Percentiles rank a stretch among this genome's conserved stretches.
Evolutionary conservation across 768 basidiomycete species (phyloP).

Genomic region (Lactarius hengduanensis): DNA sequence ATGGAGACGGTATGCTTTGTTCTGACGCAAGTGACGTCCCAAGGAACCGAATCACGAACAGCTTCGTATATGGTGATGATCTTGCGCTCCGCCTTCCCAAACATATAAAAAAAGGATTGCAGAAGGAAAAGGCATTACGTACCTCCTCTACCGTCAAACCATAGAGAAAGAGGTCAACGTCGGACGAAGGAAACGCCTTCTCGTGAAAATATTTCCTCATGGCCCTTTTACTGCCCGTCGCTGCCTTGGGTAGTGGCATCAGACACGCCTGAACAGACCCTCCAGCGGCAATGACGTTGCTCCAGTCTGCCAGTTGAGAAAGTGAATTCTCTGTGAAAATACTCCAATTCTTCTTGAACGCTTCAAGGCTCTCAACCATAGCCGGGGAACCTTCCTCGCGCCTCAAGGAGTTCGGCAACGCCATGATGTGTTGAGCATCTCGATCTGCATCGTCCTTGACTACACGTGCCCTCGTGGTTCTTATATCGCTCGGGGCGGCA

Average conservation of each 20-base stretch:
- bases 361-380: slow-evolving; percentile 51
- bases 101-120: not conserved
- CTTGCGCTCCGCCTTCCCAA: slow-evolving; percentile 54
- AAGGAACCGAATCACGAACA: slow-evolving; percentile 61
- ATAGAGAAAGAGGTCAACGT: slow-evolving; percentile 63
- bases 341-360: slow-evolving; percentile 63
- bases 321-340: slow-evolving; percentile 63
- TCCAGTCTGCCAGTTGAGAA: slow-evolving; percentile 61
- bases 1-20: slow-evolving; percentile 67
- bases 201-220: slow-evolving; percentile 59
- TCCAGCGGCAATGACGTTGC: slow-evolving; percentile 61
- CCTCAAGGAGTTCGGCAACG: slow-evolving; percentile 44
- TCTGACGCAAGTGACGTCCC: slow-evolving; percentile 66
- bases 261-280: slow-evolving; percentile 60
- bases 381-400: slow-evolving; percentile 50
- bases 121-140: not conserved
- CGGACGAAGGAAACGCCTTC: slow-evolving; percentile 55
- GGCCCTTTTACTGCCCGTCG: slow-evolving; percentile 52
- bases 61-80: slow-evolving; percentile 59
- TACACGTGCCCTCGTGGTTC: slow-evolving; percentile 51
- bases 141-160: slow-evolving; percentile 56
- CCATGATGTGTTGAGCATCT: slow-evolving; percentile 51
- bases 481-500: slow-evolving; percentile 47
- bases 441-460: slow-evolving; percentile 47
- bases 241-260: slow-evolving; percentile 47